phyloP scores from a whole-genome alignment of 2,329 filamentous ascomycete genomes.

The Corniculantispora saksenae region DNA sequence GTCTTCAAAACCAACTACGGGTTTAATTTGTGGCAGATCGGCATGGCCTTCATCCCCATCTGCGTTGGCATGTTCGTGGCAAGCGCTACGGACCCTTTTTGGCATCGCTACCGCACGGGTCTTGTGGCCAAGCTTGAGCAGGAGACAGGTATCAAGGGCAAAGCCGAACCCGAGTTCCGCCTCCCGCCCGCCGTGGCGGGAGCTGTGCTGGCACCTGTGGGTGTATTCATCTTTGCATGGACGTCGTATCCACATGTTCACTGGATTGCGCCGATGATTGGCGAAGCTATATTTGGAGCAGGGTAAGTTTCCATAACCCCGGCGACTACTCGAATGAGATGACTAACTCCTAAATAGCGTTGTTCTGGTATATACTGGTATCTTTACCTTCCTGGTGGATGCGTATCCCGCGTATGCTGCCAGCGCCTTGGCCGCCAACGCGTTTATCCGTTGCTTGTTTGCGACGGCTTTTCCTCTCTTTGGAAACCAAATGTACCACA shows the following conservation, averaged over 20 bases:
- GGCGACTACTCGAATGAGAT: not conserved
- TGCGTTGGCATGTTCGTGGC: conserved; percentile 67
- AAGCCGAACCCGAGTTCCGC: conserved; percentile 83
- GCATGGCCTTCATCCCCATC: conserved; percentile 75
- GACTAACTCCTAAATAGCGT: conserved; percentile 49
- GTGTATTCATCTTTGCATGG: conserved; percentile 89
- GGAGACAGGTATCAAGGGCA: conserved; percentile 53
- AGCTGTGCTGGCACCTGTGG: conserved; percentile 74
- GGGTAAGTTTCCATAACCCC: conserved; percentile 53
- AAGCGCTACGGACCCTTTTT: conserved; percentile 65
- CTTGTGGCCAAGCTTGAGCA: conserved; percentile 57
- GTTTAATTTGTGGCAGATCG: conserved; percentile 77
- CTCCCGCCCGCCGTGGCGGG: conserved; percentile 75
- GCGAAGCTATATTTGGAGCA: conserved; percentile 68
- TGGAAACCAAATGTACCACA: conserved; percentile 70
- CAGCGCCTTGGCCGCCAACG: conserved; percentile 79
- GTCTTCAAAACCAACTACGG: conserved; percentile 75
- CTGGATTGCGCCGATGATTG: conserved; percentile 76
- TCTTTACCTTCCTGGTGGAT: conserved; percentile 84
- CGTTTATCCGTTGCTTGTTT: conserved; percentile 75
- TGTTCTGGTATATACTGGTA: conserved; percentile 76
- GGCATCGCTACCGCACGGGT: conserved; percentile 59
- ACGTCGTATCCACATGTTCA: conserved; percentile 73
- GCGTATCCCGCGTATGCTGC: conserved; percentile 76
- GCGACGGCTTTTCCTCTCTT: conserved; percentile 66